Base-by-base conservation (phyloP, 2,329 filamentous ascomycete species). In the Hypocrella siamensis region DNA sequence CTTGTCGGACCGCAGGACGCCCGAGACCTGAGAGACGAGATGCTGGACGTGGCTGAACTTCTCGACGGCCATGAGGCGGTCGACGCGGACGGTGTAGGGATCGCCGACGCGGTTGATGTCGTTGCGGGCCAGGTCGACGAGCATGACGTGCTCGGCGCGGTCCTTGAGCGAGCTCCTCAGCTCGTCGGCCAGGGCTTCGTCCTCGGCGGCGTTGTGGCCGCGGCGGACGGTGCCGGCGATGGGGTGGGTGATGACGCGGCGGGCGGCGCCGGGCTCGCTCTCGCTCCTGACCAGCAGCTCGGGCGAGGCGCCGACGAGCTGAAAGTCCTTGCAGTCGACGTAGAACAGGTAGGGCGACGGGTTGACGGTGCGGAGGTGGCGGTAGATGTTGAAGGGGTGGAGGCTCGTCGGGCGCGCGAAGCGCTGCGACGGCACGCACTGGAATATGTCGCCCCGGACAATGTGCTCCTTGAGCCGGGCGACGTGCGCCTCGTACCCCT, bases 281-380 rank as follows among this genome's bases (percentile, higher is more conserved):
- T 93, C 85, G 41, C 80, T 76, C 60, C 94, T 94, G 47, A 93
- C 88, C 28, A 98, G 73, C 38, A 96, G 71, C 58, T 98, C 90
- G 2, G 90, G 90, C 35, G 83, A 93, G 25, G 90, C 90, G 36
- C 90, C 90, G 10, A 98, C 79, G 42, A 98, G 86, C 52, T 94
- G 82, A 58, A 98, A 96, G 48, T 83, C 79, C 37, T 71, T 69
- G 58, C 88, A 96, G 53, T 90, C 76, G 38, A 98, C 73, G 58
- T 86, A 98, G 65, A 98, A 98, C 22, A 98, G 74, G 57, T 98
- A 98, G 0, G 90, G 90, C 7, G 85, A 93, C 0, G 90, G 90
- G 52, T 98, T 98, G 48, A 96, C 82, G n/a, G 84, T 93, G 39
- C 90, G 82, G 24, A 98, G 69, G 52, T 93, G 84, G 33, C 88